Evolutionary conservation across 192 early-diverging fungal genomes (phyloP).

Genomic region (Podila verticillata): DNA sequence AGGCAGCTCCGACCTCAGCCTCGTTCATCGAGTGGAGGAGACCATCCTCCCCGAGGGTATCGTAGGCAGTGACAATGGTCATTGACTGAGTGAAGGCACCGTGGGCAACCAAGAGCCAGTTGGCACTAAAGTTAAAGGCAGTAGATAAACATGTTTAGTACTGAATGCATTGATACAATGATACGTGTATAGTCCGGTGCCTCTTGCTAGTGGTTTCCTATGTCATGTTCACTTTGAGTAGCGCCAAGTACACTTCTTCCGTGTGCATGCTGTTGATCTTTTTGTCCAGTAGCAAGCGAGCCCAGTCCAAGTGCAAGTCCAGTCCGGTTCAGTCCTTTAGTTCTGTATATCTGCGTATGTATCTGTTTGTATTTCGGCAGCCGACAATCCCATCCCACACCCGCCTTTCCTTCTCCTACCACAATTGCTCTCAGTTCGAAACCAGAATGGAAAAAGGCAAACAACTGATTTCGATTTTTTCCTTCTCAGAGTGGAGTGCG

Average conservation of each 20-base stretch:
- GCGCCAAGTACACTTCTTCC: background rate
- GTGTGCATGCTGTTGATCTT: background rate
- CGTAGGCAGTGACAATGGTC: conserved; percentile 85
- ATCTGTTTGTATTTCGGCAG: background rate
- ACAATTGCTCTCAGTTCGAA: background rate
- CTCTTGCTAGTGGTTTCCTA: too few species aligned
- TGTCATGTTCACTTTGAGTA: background rate
- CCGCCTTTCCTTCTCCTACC: background rate
- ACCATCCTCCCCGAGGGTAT: conserved; percentile 87
- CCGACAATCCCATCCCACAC: background rate
- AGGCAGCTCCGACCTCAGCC: conserved; percentile 74
- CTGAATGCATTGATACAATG: background rate
- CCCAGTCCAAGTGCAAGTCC: background rate
- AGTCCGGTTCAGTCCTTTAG: background rate
- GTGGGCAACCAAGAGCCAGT: conserved; percentile 73
- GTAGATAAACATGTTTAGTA: background rate
- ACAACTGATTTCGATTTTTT: background rate
- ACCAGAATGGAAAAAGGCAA: background rate
- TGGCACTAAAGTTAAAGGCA: conserved; percentile 43
- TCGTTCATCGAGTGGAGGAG: conserved; percentile 88
- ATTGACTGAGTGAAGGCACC: conserved; percentile 73
- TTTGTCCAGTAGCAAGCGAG: background rate
- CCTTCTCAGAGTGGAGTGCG: background rate
- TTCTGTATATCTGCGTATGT: background rate
- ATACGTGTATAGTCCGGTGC: too few species aligned